Conservation (phyloP, 2,329 filamentous ascomycete species). For the Cladophialophora psammophila region DNA sequence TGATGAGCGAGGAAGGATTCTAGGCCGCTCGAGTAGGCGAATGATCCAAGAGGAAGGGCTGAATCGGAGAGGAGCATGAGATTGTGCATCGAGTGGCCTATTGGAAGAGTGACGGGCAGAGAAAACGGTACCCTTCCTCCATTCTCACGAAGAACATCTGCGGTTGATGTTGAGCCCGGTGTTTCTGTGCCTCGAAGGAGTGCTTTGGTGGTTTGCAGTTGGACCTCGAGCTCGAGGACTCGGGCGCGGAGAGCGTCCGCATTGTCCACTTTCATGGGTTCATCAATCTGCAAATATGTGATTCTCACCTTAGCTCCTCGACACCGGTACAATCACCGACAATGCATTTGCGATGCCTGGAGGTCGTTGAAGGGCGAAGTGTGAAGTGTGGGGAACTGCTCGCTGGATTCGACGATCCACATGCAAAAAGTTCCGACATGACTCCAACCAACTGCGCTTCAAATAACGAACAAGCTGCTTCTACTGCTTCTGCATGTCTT, state of each 20-base stretch:
- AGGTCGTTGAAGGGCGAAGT: not conserved
- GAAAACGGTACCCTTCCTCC: slow-evolving; percentile 4
- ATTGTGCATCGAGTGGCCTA: slow-evolving; percentile 38
- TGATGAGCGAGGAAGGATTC: slow-evolving; percentile 70
- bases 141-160: not conserved
- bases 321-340: not conserved
- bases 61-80: slow-evolving; percentile 70
- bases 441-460: slow-evolving; percentile 6
- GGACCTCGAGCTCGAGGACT: slow-evolving; percentile 57
- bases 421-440: slow-evolving; percentile 1
- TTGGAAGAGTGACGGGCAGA: slow-evolving; percentile 27
- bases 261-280: slow-evolving; percentile 33
- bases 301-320: not conserved
- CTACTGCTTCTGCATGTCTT: not conserved
- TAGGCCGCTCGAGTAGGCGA: slow-evolving; percentile 70
- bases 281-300: not conserved
- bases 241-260: slow-evolving; percentile 33
- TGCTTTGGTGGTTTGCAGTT: slow-evolving; percentile 55
- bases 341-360: no score
- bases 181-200: slow-evolving; percentile 38
- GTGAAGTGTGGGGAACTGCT: slow-evolving; percentile 9
- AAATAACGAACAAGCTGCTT: not conserved
- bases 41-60: slow-evolving; percentile 69
- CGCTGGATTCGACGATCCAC: not conserved
- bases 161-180: slow-evolving; percentile 15